Base-by-base conservation (phyloP, 768 basidiomycete species). In the Tephrocybe sp. region DNA sequence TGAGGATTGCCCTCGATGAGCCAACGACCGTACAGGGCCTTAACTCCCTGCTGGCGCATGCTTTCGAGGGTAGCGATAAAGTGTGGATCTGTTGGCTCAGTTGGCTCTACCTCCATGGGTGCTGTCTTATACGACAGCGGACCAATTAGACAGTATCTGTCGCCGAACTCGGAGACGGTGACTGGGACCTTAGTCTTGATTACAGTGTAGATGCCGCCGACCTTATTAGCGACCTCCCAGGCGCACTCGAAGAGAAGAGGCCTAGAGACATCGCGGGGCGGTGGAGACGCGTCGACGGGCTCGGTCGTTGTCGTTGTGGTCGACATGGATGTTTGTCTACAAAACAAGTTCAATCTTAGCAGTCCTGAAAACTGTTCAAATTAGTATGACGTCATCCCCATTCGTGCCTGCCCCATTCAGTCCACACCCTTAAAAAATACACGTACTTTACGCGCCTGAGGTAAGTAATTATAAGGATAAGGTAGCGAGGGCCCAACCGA, bases 181-280 rank as follows among this genome's bases (percentile, higher is more conserved):
- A 99, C 92, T 47, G 97, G 97, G 49, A 97, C 94, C 67, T 99
- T 99, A 43, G 97, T 98, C 75, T 98, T 98, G 67, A 98, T 97
- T 73, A 99, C 96, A 56, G 96, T 98, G 79, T 98, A 98, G 70
- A 98, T 98, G 54, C 96, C 96, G 59, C 95, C 96, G 68, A 98
- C 95, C 71, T 97, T 98, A 82, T 98, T 97, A 27, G 89, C 94
- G 60, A 97, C 95, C 73, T 97, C 95, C 95, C 95, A 98, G 27
- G 94, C 94, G 67, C 88, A 92, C 65, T 97, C 94, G 64, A 97
- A 97, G 63, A 97, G 87, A 27, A 92, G 62, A 39, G 90, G 82
- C 57, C 86, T 80, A 63, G 82, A 83, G 42, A 90, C 82, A 69
- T 91, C 88, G 71, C 91, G 87, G 52, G 74, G 74, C 37, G 47